Evolutionary conservation across 495 filamentous ascomycete species (phyloP).

Genomic region (Trichoderma reesei): DNA sequence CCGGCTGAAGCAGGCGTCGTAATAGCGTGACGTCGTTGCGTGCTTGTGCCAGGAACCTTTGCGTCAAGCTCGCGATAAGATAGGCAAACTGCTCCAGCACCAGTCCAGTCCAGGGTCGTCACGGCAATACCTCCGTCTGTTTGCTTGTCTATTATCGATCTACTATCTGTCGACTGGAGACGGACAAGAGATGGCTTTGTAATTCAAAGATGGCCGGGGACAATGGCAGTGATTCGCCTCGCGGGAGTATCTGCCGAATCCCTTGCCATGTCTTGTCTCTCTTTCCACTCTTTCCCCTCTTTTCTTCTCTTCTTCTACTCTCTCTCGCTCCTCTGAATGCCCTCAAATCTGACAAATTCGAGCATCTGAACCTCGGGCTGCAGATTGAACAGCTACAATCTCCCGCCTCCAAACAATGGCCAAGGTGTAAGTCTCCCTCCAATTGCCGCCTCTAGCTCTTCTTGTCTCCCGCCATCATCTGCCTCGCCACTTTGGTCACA

Average conservation of each 20-base stretch:
- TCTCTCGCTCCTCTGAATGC: neutral
- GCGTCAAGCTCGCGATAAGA: constrained; percentile 2
- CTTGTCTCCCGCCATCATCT: neutral
- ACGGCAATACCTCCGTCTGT: no score
- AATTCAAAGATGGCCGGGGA: no score
- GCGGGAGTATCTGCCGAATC: no score
- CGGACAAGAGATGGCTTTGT: no score
- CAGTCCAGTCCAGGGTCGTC: no score
- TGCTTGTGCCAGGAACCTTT: constrained; percentile 1
- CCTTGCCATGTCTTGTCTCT: no score
- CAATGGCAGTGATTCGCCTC: no score
- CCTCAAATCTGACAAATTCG: neutral
- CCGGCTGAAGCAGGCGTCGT: neutral
- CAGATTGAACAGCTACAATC: no score
- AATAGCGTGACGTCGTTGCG: constrained; percentile 7
- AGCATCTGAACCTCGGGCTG: neutral
- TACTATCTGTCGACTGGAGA: no score
- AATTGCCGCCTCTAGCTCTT: neutral
- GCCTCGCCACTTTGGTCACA: constrained; percentile 1
- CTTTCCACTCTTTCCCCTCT: no score
- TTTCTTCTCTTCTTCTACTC: neutral
- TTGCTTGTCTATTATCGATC: neutral
- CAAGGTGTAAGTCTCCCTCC: constrained; percentile 6
- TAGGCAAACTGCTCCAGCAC: neutral
- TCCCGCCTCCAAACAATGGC: neutral